These are phyloP conservation scores for Carex pumila DNA, from an alignment of 176 grass and related monocot genomes.

Conservation along the genomic window DNA sequence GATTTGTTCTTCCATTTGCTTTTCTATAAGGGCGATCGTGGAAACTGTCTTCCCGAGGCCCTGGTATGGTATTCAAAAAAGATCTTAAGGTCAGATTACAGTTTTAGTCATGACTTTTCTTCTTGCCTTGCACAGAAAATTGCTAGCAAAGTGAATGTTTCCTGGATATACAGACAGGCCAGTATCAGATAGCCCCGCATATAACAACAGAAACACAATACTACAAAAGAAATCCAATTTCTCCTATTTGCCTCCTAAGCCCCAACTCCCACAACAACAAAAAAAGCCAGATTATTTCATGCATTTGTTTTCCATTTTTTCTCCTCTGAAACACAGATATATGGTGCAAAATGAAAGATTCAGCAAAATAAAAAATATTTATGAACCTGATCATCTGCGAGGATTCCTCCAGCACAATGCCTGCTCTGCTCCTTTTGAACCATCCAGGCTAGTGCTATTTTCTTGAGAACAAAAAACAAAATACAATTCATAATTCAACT, in stretches of 20 bases:
- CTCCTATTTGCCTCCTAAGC: not conserved
- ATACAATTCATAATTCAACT: not conserved
- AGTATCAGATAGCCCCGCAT: not conserved
- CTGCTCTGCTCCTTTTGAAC: slow-evolving; percentile 87
- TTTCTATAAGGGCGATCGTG: slow-evolving; percentile 91
- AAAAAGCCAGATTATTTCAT: not conserved
- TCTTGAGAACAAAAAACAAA: slow-evolving; percentile 49
- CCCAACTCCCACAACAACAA: not conserved
- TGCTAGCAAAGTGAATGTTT: not conserved
- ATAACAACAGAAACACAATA: not conserved
- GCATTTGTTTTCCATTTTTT: not conserved
- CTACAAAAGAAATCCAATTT: not conserved
- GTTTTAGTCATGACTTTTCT: not conserved
- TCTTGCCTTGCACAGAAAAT: not conserved
- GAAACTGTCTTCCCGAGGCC: slow-evolving; percentile 98
- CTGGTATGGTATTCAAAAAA: slow-evolving; percentile 40
- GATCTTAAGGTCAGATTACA: not conserved
- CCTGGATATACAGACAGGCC: not conserved
- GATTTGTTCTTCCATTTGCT: slow-evolving; percentile 71
- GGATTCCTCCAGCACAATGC: slow-evolving; percentile 92
- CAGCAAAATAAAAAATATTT: slow-evolving; percentile 11
- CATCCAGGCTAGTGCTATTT: slow-evolving; percentile 99
- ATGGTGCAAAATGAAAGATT: not conserved
- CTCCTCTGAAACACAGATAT: not conserved
- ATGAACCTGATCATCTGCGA: slow-evolving; percentile 97